Base-by-base conservation (phyloP, 805 yeast species). In the Candida orba region DNA sequence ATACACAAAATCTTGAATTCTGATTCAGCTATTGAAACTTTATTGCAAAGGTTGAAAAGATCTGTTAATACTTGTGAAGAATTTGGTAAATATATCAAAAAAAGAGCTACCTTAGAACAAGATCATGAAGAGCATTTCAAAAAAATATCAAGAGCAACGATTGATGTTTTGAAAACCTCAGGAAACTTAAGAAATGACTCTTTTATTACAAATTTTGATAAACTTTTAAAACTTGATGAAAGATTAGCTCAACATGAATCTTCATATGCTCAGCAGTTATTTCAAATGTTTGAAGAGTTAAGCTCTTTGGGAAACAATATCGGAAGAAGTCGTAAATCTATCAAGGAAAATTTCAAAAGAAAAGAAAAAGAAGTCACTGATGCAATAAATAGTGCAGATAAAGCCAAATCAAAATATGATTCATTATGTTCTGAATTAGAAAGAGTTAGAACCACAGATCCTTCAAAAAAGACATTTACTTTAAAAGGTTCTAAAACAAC, bases 371-470 rank as follows among this genome's bases (percentile, higher is more conserved):
- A 84, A 46, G 90, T 89, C 31, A 57, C 71, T 12, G 98, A 93
- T 45, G 79, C 96, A 7, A 90, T 89, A 40, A 68, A 71, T 44
- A 75, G 77, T 36, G 96, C 95, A 2, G 96, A 87, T 51, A 91
- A 91, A 74, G 95, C 97, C 14, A 86, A 84, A 62, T 53, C 67
- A 31, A 80, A 79, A 59, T 91, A 93, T 60, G 78, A 76, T 57
- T 79, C 85, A 42, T 66, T 89, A 23, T 88, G 96, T 56, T 84
- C 80, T 42, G 98, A 93, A 53, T 75, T 87, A 62, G 97, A 91
- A 52, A 81, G 84, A 53, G 72, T 89, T 36, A 79, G 83, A 57
- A 73, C 79, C 36, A 75, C 86, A 0, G 97, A 91, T 59, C 96
- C 95, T 18, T 73, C 83, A 45, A 86, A 84, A 62, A 87, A 87